phyloP scores from a whole-genome alignment of 148 eudicot species.

The Rhododendron henanense region DNA sequence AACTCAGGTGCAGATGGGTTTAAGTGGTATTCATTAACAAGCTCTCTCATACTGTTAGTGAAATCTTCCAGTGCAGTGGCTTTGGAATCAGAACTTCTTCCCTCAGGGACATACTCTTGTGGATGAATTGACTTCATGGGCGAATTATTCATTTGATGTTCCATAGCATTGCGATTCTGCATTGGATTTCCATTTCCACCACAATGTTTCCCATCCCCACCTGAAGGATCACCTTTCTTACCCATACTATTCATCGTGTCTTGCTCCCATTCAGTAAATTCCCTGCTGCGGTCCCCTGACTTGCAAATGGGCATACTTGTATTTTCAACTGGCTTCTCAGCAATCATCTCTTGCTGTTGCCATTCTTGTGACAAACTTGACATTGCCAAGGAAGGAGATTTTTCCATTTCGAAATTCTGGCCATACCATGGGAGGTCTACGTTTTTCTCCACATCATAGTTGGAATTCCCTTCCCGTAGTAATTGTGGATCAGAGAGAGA shows the following conservation, averaged over 20 bases:
- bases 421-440: constrained; percentile 30
- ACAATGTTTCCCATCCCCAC: neutral
- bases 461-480: constrained; percentile 34
- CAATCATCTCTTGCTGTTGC: constrained; percentile 21
- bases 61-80: constrained; percentile 10
- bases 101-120: constrained; percentile 14
- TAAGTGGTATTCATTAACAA: constrained; percentile 9
- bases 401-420: constrained; percentile 22
- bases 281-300: neutral
- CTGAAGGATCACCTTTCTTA: constrained; percentile 11
- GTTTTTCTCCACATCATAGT: constrained; percentile 25
- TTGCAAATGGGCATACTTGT: constrained; percentile 12
- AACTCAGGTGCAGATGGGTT: constrained; percentile 14
- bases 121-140: constrained; percentile 20
- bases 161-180: constrained; percentile 14
- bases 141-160: constrained; percentile 21
- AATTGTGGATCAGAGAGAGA: constrained; percentile 45
- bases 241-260: constrained; percentile 13
- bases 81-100: neutral
- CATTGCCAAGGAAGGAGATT: constrained; percentile 30
- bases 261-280: constrained; percentile 16
- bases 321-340: constrained; percentile 25
- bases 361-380: constrained; percentile 31
- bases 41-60: constrained; percentile 11
- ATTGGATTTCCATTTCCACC: constrained; percentile 9